These are phyloP conservation scores for Curvularia hawaiiensis DNA, from an alignment of 2,329 filamentous ascomycete genomes.

Conservation along the genomic window DNA sequence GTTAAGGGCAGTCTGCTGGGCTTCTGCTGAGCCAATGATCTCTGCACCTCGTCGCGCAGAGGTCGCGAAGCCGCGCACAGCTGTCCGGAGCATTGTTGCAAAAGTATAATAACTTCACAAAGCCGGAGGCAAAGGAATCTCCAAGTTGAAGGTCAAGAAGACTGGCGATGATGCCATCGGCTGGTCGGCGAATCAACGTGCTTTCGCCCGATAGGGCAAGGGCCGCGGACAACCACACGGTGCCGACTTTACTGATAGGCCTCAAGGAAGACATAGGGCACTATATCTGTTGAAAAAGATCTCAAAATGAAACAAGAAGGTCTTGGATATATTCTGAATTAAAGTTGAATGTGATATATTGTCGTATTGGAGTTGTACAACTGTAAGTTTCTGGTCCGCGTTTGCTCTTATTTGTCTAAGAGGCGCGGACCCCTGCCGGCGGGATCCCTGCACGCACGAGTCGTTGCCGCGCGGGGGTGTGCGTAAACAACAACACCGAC, in stretches of 20 bases:
- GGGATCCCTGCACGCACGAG: constrained; percentile 16
- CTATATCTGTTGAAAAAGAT: no score
- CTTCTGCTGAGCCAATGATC: constrained; percentile 53
- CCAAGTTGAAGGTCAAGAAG: constrained; percentile 1
- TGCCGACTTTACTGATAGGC: no score
- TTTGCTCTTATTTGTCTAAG: no score
- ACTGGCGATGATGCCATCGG: constrained; percentile 21
- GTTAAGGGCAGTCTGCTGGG: constrained; percentile 67
- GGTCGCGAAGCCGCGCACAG: constrained; percentile 69
- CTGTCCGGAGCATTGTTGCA: constrained; percentile 69
- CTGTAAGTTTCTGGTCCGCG: no score
- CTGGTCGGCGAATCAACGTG: constrained; percentile 24
- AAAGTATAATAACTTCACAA: constrained; percentile 4
- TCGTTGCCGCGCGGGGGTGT: constrained; percentile 12
- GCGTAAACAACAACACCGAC: constrained; percentile 24
- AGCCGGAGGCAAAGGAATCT: constrained; percentile 3
- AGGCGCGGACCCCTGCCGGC: not conserved
- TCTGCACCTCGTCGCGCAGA: constrained; percentile 63
- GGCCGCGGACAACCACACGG: not conserved
- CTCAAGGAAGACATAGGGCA: no score
- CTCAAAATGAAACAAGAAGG: no score
- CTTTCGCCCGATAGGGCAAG: constrained; percentile 34
- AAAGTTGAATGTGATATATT: no score
- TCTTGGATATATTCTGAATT: no score
- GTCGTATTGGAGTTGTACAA: no score